Conservation (phyloP, 306 rosid species). For the Fagus sylvatica region DNA sequence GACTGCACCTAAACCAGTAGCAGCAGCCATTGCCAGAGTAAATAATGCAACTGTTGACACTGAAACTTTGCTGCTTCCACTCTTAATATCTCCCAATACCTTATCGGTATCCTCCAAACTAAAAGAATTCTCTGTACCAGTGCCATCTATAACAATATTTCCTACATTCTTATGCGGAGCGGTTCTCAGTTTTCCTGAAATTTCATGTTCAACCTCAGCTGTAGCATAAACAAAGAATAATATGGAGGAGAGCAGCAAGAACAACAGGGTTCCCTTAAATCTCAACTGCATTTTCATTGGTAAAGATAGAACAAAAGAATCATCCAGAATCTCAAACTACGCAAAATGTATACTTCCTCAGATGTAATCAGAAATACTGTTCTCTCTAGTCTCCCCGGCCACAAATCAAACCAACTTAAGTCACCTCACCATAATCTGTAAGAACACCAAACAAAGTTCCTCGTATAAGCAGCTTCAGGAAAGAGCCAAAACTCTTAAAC, state of each 20-base stretch:
- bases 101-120: slow-evolving; percentile 41
- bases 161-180: slow-evolving; percentile 76
- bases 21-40: slow-evolving; percentile 98
- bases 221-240: slow-evolving; percentile 42
- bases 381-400: slow-evolving; percentile 31
- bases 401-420: slow-evolving; percentile 39
- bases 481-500: slow-evolving; percentile 6
- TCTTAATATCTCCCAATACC: slow-evolving; percentile 55
- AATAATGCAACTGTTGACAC: slow-evolving; percentile 90
- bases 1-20: slow-evolving; percentile 95
- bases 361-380: slow-evolving; percentile 19
- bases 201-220: slow-evolving; percentile 54
- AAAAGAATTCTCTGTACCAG: slow-evolving; percentile 60
- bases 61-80: slow-evolving; percentile 66
- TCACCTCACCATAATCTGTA: slow-evolving; percentile 18
- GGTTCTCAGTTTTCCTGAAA: slow-evolving; percentile 47
- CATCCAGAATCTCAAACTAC: slow-evolving; percentile 26
- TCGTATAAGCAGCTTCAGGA: slow-evolving; percentile 1
- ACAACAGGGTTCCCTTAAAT: slow-evolving; percentile 31
- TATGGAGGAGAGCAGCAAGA: slow-evolving; percentile 36
- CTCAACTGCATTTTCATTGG: slow-evolving; percentile 36
- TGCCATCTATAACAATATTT: slow-evolving; percentile 75
- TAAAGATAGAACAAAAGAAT: slow-evolving; percentile 4
- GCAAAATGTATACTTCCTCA: slow-evolving; percentile 24
- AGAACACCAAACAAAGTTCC: slow-evolving; percentile 18